These are phyloP conservation scores for Coemansia sp. DNA, from an alignment of 192 early-diverging fungal species.

Conservation along the genomic window DNA sequence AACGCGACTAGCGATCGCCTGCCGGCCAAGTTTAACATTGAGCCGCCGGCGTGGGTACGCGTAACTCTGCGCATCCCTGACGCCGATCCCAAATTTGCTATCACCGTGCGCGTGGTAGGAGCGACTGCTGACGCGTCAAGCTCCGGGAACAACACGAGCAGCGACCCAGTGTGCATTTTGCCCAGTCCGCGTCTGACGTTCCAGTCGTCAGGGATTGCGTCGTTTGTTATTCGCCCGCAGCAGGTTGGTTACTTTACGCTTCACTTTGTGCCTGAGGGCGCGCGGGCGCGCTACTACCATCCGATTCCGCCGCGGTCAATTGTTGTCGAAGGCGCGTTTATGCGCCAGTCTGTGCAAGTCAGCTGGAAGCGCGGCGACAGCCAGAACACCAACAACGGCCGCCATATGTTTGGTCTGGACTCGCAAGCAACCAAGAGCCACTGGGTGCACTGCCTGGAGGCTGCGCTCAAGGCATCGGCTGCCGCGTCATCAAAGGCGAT, in stretches of 20 bases:
- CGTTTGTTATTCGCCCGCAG: conserved; percentile 51
- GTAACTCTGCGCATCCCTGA: conserved; percentile 53
- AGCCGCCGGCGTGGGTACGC: conserved; percentile 46
- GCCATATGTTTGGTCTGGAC: conserved; percentile 56
- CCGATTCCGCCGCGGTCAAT: conserved; percentile 50
- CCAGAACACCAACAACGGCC: conserved; percentile 19
- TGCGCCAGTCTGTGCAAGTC: conserved; percentile 54
- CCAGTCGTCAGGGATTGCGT: conserved; percentile 21
- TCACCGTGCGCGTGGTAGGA: conserved; percentile 40
- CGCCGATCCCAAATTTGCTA: conserved; percentile 30
- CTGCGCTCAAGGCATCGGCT: conserved; percentile 26
- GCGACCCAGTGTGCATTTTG: conserved; percentile 28
- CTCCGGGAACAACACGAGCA: background rate
- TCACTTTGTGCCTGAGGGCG: conserved; percentile 48
- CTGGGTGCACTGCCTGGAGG: conserved; percentile 37
- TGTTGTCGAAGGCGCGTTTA: conserved; percentile 55
- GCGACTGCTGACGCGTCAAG: conserved; percentile 18
- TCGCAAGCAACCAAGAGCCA: conserved; percentile 33
- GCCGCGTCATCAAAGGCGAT: conserved; percentile 20
- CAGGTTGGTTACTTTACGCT: conserved; percentile 46
- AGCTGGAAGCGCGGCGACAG: conserved; percentile 35
- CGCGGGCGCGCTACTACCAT: conserved; percentile 53
- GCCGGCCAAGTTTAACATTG: conserved; percentile 48
- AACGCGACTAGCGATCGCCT: conserved; percentile 55
- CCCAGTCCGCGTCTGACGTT: conserved; percentile 36